Evolutionary conservation across 441 rosid species (phyloP).

Genomic region (Isatis lusitanica): DNA sequence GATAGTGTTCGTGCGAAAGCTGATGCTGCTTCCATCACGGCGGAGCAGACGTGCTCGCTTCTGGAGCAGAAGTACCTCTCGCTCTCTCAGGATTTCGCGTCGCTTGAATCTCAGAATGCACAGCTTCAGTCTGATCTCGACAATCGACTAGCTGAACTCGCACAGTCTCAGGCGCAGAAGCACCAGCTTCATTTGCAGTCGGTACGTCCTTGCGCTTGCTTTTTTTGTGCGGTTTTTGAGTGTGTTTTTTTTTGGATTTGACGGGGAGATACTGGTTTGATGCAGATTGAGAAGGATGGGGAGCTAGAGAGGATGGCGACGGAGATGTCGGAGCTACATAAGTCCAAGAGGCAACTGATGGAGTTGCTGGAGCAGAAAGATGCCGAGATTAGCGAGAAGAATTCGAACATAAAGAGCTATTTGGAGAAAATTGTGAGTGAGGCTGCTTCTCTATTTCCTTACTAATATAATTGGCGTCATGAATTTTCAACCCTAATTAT

Average conservation of each 20-base stretch:
- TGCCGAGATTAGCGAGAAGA: constrained; percentile 79
- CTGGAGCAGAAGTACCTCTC: constrained; percentile 94
- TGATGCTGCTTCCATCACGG: constrained; percentile 86
- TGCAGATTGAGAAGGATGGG: constrained; percentile 84
- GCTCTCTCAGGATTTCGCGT: constrained; percentile 61
- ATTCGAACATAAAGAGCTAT: constrained; percentile 61
- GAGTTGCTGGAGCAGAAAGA: constrained; percentile 84
- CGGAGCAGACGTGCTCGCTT: constrained; percentile 93
- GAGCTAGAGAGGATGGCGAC: constrained; percentile 67
- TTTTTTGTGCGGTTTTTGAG: not conserved
- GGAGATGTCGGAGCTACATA: constrained; percentile 73
- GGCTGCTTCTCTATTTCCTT: constrained; percentile 14
- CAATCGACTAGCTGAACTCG: constrained; percentile 63
- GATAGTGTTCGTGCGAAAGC: constrained; percentile 78
- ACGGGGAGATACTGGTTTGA: not conserved
- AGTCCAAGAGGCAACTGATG: constrained; percentile 85
- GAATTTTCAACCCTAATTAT: not conserved
- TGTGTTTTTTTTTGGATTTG: not conserved
- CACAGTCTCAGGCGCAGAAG: constrained; percentile 73
- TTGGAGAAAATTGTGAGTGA: constrained; percentile 88
- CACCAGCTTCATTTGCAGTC: constrained; percentile 81
- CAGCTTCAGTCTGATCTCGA: constrained; percentile 77
- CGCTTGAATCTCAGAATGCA: constrained; percentile 62
- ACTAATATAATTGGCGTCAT: not conserved
- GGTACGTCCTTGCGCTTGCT: constrained; percentile 33